Evolutionary conservation across 192 early-diverging fungal genomes (phyloP).

Genomic region (Coemansia sp.): DNA sequence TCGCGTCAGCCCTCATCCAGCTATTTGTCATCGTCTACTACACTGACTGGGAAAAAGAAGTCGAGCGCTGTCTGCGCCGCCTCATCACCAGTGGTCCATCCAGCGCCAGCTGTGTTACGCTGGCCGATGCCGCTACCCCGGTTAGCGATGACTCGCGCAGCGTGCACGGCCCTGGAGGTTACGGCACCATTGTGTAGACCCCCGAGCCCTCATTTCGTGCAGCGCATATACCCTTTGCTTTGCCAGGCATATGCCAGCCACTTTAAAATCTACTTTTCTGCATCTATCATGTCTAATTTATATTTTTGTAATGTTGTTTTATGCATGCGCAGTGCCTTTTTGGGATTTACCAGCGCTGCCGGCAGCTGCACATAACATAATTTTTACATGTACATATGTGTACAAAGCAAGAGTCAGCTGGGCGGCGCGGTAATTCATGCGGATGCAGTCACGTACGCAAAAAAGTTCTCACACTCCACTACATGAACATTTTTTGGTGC

Average conservation of each 20-base stretch:
- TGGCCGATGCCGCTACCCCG: conserved; percentile 7
- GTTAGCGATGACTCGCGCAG: conserved; percentile 1
- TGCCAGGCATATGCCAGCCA: neutral
- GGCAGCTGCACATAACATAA: neutral
- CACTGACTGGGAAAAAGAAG: conserved; percentile 40
- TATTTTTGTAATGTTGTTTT: conserved; percentile 2
- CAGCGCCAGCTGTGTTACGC: neutral
- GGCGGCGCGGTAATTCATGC: conserved; percentile 6
- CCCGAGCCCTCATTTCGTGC: neutral
- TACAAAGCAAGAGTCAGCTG: conserved; percentile 1
- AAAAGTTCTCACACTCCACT: conserved; percentile 4
- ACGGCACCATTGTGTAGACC: conserved; percentile 6
- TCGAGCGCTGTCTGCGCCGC: conserved; percentile 31
- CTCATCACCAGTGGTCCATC: conserved; percentile 21
- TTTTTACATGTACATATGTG: neutral
- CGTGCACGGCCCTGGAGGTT: neutral
- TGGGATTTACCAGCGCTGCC: neutral
- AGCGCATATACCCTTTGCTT: neutral
- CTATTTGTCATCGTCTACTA: conserved; percentile 24
- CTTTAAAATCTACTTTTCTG: conserved; percentile 1
- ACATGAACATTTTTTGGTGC: neutral
- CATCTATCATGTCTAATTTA: conserved; percentile 8
- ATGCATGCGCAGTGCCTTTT: neutral
- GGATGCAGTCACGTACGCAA: neutral
- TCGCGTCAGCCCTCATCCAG: conserved; percentile 25